phyloP scores from a whole-genome alignment of 139 green algal genomes.

The Yamagishiella unicocca region DNA sequence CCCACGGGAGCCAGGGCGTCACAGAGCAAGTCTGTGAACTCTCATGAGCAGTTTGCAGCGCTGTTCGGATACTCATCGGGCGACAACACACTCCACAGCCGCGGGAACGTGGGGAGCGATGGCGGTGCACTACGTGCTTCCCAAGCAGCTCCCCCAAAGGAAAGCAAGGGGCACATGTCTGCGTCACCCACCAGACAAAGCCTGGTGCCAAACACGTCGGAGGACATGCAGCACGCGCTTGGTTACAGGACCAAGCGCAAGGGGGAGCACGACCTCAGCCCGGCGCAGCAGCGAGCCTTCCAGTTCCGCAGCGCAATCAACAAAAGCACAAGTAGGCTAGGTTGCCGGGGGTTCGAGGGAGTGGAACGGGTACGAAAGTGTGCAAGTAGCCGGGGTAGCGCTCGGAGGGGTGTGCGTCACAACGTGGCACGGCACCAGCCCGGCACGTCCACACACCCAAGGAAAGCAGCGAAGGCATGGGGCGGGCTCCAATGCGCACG shows the following conservation, averaged over 20 bases:
- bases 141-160: background rate
- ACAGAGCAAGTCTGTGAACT: background rate
- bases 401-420: no score
- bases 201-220: background rate
- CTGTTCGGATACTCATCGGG: background rate
- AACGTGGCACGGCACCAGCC: no score
- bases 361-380: background rate
- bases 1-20: background rate
- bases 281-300: slow-evolving; percentile 50
- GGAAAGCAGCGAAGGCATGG: no score
- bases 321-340: slow-evolving; percentile 44
- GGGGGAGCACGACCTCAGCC: slow-evolving; percentile 44
- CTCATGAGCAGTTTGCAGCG: slow-evolving; percentile 18
- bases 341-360: background rate
- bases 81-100: background rate
- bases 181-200: background rate
- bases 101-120: background rate
- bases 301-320: slow-evolving; percentile 49
- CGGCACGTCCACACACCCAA: no score
- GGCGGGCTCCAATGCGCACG: no score
- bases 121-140: background rate
- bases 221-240: slow-evolving; percentile 25
- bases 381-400: no score
- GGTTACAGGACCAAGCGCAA: slow-evolving; percentile 35
- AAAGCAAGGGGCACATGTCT: background rate